These are phyloP conservation scores for Aspergillus sp. DNA, from an alignment of 2,329 filamentous ascomycete species.

Conservation along the genomic window DNA sequence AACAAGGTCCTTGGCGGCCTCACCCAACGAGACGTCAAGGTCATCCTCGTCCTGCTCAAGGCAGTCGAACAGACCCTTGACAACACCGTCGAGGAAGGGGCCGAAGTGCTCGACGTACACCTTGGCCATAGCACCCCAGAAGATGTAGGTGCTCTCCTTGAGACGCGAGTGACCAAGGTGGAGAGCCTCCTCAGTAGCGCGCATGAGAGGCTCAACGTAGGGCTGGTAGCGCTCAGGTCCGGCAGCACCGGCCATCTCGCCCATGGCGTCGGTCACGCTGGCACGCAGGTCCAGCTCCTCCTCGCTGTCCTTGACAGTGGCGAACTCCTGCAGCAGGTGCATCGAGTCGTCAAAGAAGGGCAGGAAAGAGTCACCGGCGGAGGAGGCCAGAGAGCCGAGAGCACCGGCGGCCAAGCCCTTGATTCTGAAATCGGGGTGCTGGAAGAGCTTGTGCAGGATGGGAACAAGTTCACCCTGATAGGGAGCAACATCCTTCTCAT, in stretches of 20 bases:
- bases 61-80: constrained; percentile 69
- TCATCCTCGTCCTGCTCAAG: constrained; percentile 87
- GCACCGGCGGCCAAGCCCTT: constrained; percentile 88
- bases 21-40: constrained; percentile 71
- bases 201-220: constrained; percentile 87
- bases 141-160: constrained; percentile 93
- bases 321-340: constrained; percentile 80
- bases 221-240: constrained; percentile 84
- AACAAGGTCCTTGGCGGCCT: constrained; percentile 70
- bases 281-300: constrained; percentile 88
- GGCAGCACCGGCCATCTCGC: constrained; percentile 86
- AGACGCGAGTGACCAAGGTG: constrained; percentile 85
- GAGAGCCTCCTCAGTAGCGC: constrained; percentile 86
- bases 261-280: constrained; percentile 88
- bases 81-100: constrained; percentile 47
- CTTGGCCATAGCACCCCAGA: constrained; percentile 93
- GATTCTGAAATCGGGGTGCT: constrained; percentile 81
- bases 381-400: constrained; percentile 84
- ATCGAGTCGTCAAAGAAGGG: constrained; percentile 93
- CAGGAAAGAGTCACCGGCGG: constrained; percentile 77
- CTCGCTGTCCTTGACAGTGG: constrained; percentile 81
- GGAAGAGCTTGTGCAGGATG: constrained; percentile 79
- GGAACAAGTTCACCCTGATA: constrained; percentile 83
- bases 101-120: constrained; percentile 73
- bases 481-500: constrained; percentile 73